Evolutionary conservation across 192 early-diverging fungal genomes (phyloP).

Genomic region (Backusella liffmaniae): DNA sequence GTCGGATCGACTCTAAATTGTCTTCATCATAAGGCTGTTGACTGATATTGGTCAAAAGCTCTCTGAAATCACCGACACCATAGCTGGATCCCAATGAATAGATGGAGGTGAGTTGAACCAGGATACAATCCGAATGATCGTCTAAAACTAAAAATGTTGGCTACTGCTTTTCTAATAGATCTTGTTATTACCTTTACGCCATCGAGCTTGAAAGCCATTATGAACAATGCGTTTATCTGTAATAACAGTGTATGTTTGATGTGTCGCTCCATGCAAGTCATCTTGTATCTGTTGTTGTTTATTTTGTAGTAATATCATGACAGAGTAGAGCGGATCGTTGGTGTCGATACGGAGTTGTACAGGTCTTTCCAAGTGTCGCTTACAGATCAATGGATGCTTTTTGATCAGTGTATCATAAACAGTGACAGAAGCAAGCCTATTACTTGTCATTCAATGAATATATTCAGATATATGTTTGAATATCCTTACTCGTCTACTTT

Average conservation of each 20-base stretch:
- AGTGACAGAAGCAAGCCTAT: not conserved
- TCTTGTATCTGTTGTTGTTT: not conserved
- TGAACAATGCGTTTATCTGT: not conserved
- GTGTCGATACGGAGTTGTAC: not conserved
- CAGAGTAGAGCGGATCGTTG: not conserved
- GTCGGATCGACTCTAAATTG: not conserved
- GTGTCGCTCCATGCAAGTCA: not conserved
- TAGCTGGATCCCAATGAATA: not conserved
- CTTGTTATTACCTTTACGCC: not conserved
- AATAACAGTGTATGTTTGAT: not conserved
- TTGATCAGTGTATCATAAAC: not conserved
- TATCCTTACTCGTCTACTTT: not conserved
- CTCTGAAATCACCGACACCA: conserved; percentile 1
- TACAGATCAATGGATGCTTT: conserved; percentile 2
- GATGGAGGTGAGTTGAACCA: not conserved
- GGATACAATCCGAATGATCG: not conserved
- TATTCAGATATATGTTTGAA: no score
- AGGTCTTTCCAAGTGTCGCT: not conserved
- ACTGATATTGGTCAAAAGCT: not conserved
- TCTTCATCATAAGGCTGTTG: not conserved
- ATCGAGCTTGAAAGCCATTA: conserved; percentile 1
- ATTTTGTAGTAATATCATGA: not conserved
- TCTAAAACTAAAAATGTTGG: not conserved
- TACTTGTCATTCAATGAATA: no score
- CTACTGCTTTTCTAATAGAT: no score